These are phyloP conservation scores for Fusarium begoniae DNA, from an alignment of 2,329 filamentous ascomycete genomes.

Conservation along the genomic window DNA sequence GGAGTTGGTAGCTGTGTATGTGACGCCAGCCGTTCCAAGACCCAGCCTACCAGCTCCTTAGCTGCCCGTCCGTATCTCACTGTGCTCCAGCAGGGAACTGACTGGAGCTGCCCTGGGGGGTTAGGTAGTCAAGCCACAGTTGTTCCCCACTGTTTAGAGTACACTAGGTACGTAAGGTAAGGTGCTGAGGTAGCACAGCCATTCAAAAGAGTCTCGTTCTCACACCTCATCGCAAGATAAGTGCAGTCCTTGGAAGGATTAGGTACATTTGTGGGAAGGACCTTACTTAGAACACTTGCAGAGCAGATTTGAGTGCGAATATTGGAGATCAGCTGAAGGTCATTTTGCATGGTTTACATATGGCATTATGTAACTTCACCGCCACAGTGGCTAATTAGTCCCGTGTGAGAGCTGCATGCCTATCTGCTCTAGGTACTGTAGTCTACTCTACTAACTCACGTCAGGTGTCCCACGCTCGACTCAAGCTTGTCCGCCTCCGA, in stretches of 20 bases:
- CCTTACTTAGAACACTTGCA: too few relatives aligned
- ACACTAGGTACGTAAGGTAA: not conserved
- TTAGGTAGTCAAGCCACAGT: conserved; percentile 34
- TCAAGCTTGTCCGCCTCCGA: conserved; percentile 27
- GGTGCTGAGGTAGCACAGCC: conserved; percentile 7
- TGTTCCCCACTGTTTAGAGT: conserved; percentile 8
- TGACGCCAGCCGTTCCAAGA: conserved; percentile 40
- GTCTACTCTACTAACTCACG: conserved; percentile 21
- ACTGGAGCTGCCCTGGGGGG: conserved; percentile 18
- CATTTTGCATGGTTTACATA: conserved; percentile 1
- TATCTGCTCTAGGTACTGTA: not conserved
- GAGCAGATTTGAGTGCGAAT: not conserved
- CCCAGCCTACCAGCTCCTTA: conserved; percentile 15
- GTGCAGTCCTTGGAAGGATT: not conserved
- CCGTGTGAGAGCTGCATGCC: conserved; percentile 37
- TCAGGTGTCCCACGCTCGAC: conserved; percentile 39
- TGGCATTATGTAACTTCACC: conserved; percentile 46
- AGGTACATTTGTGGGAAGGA: not conserved
- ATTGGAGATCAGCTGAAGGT: not conserved
- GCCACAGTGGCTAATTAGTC: conserved; percentile 41
- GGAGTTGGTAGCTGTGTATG: conserved; percentile 39
- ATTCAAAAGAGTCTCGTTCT: conserved; percentile 9
- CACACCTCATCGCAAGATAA: not conserved
- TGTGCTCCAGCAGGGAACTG: conserved; percentile 22
- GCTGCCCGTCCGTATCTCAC: conserved; percentile 15